These are phyloP conservation scores for Penicillium daleae DNA, from an alignment of 495 filamentous ascomycete species.

Conservation along the genomic window DNA sequence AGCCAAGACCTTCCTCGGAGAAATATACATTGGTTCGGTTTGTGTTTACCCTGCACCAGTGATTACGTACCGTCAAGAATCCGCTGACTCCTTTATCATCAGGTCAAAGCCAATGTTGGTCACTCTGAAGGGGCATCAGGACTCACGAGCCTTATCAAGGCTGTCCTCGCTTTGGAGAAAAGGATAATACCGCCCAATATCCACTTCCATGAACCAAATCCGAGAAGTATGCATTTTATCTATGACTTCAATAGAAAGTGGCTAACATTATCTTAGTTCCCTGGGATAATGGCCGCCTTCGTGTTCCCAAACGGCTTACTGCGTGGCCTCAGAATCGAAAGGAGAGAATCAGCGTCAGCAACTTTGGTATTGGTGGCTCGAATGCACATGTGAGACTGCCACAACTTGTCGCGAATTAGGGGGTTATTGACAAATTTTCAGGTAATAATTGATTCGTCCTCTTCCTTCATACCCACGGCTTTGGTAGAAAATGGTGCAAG, in stretches of 20 bases:
- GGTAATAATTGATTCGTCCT: not conserved
- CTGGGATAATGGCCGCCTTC: constrained; percentile 1
- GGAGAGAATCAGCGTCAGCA: not conserved
- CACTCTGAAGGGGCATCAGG: constrained; percentile 5
- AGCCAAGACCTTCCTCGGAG: constrained; percentile 15
- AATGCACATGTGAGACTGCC: constrained; percentile 3
- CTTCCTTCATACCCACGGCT: not conserved
- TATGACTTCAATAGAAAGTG: no score
- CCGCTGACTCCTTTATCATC: not conserved
- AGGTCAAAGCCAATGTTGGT: constrained; percentile 6
- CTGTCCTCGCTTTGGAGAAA: not conserved
- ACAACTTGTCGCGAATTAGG: not conserved
- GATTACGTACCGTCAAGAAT: not conserved
- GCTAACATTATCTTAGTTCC: not conserved
- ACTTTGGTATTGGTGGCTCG: constrained; percentile 3
- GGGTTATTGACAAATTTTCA: not conserved
- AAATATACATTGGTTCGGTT: constrained; percentile 10
- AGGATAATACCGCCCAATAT: constrained; percentile 2
- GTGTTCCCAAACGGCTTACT: not conserved
- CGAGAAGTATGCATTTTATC: constrained; percentile 1
- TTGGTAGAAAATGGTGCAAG: not conserved
- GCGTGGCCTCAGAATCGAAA: not conserved
- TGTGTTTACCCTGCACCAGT: not conserved
- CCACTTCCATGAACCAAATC: constrained; percentile 6
- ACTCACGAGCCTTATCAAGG: constrained; percentile 3